A percentile compares a stretch with the other conserved stretches of the same genome.
phyloP scores from a whole-genome alignment of 352 stramenopile species.

The Halophytophthora polymorphica region DNA sequence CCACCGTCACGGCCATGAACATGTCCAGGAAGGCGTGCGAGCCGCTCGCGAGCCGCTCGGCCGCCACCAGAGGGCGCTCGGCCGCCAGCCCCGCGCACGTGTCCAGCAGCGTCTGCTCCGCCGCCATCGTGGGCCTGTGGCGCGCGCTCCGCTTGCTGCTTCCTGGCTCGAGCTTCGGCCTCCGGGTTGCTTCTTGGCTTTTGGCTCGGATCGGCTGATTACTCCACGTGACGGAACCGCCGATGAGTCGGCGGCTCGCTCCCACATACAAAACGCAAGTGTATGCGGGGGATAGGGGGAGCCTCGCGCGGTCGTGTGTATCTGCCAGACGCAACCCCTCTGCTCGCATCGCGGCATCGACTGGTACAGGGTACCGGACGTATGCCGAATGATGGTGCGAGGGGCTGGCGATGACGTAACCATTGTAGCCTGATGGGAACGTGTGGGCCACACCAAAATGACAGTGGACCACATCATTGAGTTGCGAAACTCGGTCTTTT shows the following conservation, averaged over 20 bases:
- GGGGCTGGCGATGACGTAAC: too few species aligned
- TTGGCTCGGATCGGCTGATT: not conserved
- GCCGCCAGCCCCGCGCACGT: conserved; percentile 2
- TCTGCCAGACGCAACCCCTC: not conserved
- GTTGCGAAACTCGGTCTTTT: too few species aligned
- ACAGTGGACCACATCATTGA: too few species aligned
- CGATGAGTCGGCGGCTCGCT: not conserved
- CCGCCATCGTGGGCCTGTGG: conserved; percentile 1
- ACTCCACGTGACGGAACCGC: too few species aligned
- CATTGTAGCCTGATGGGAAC: too few species aligned
- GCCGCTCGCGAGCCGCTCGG: conserved; percentile 5
- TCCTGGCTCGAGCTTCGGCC: conserved; percentile 1
- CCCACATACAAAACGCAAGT: conserved; percentile 11
- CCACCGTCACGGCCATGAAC: conserved; percentile 65
- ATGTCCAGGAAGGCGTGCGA: conserved; percentile 50
- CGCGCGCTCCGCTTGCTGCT: not conserved
- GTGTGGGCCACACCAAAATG: too few species aligned
- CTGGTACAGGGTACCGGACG: too few species aligned
- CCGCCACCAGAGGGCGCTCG: conserved; percentile 7
- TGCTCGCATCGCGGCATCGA: too few species aligned
- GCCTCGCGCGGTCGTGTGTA: not conserved
- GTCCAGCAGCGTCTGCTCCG: not conserved
- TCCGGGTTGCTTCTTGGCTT: conserved; percentile 10
- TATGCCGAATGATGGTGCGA: too few species aligned
- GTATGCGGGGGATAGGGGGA: not conserved